A percentile compares a stretch with the other conserved stretches of the same genome.
Evolutionary conservation across 2,329 filamentous ascomycete species (phyloP).

Genomic region (Ophiostoma tasmaniense): DNA sequence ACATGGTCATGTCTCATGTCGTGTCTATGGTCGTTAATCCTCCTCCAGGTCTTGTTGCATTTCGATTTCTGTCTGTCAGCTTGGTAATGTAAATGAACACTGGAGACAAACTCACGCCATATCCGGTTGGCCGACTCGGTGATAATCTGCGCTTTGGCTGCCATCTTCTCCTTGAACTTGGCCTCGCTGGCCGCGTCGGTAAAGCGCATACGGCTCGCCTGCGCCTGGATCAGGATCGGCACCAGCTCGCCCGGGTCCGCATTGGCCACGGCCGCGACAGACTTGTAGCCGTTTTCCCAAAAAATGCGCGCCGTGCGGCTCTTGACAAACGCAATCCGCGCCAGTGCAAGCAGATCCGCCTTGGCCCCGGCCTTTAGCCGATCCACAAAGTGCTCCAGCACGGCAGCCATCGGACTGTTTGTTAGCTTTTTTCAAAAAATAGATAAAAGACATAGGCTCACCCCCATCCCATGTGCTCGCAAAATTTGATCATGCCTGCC

Average conservation of each 20-base stretch:
- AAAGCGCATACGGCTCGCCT: slow-evolving; percentile 42
- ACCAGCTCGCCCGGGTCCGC: slow-evolving; percentile 60
- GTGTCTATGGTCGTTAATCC: slow-evolving; percentile 11
- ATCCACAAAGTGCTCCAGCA: slow-evolving; percentile 68
- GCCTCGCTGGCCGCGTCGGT: slow-evolving; percentile 10
- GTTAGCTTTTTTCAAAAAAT: neutral
- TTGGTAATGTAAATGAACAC: too few species aligned
- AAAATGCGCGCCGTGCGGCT: slow-evolving; percentile 66
- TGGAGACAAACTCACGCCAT: slow-evolving; percentile 46
- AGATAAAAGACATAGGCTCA: slow-evolving; percentile 21
- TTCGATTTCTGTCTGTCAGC: slow-evolving; percentile 20
- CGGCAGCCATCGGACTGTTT: slow-evolving; percentile 51
- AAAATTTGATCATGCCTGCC: slow-evolving; percentile 72
- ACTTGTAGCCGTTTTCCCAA: slow-evolving; percentile 68
- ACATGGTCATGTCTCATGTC: neutral
- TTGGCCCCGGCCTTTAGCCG: slow-evolving; percentile 63
- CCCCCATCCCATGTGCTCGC: slow-evolving; percentile 66
- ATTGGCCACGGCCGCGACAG: slow-evolving; percentile 58
- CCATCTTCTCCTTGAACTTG: slow-evolving; percentile 12
- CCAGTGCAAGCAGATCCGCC: slow-evolving; percentile 60
- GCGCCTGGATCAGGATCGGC: slow-evolving; percentile 60
- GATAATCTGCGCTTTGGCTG: slow-evolving; percentile 56
- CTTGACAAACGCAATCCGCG: slow-evolving; percentile 67
- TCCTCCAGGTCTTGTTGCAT: slow-evolving; percentile 22
- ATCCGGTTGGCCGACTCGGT: slow-evolving; percentile 59